Evolutionary conservation across 805 yeast species (phyloP).

Genomic region (Hanseniaspora occidentalis): DNA sequence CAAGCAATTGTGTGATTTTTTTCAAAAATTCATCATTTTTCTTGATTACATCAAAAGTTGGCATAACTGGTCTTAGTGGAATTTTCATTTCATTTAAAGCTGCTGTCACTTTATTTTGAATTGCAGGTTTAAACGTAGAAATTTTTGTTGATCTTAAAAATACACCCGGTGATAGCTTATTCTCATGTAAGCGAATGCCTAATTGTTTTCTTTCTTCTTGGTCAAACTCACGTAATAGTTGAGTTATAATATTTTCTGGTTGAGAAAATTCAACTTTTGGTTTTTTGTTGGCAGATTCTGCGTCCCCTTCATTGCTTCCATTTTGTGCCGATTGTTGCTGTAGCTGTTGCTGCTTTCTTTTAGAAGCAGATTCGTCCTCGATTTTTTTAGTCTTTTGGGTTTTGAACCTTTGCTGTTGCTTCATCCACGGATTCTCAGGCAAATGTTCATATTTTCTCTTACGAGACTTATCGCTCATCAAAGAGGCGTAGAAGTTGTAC

Average conservation of each 20-base stretch:
- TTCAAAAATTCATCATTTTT: slow-evolving; percentile 66
- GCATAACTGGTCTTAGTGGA: slow-evolving; percentile 76
- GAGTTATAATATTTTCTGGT: slow-evolving; percentile 22
- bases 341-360: background rate
- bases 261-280: slow-evolving; percentile 22
- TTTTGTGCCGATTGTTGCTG: slow-evolving; percentile 24
- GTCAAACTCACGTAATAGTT: slow-evolving; percentile 32
- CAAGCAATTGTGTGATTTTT: slow-evolving; percentile 59
- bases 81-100: slow-evolving; percentile 68
- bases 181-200: slow-evolving; percentile 73
- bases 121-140: slow-evolving; percentile 65
- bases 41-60: slow-evolving; percentile 65
- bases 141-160: slow-evolving; percentile 68
- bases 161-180: slow-evolving; percentile 65
- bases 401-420: slow-evolving; percentile 26
- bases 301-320: slow-evolving; percentile 4
- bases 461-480: slow-evolving; percentile 54
- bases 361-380: background rate
- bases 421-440: slow-evolving; percentile 34
- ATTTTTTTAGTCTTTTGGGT: slow-evolving; percentile 16
- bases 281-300: slow-evolving; percentile 20
- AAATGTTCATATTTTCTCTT: slow-evolving; percentile 33
- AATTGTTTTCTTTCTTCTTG: slow-evolving; percentile 72
- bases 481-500: slow-evolving; percentile 68
- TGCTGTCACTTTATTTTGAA: slow-evolving; percentile 47